A percentile compares a stretch with the other conserved stretches of the same genome.
Evolutionary conservation across 2,329 filamentous ascomycete genomes (phyloP).

Genomic region (Xylaria sp.): DNA sequence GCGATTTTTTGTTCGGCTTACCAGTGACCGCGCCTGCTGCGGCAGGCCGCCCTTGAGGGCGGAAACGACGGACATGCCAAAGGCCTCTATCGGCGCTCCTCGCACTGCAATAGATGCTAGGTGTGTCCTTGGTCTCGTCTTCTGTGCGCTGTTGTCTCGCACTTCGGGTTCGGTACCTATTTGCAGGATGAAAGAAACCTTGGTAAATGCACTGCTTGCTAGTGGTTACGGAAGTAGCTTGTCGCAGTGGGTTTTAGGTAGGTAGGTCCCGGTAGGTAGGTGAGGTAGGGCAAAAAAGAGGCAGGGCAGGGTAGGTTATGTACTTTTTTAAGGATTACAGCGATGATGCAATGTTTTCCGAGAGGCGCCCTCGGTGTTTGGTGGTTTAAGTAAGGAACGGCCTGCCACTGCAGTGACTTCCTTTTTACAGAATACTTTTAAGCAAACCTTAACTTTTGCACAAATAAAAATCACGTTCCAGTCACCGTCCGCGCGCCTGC

Average conservation of each 20-base stretch:
- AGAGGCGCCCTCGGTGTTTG: slow-evolving; percentile 21
- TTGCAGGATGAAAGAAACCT: too few relatives aligned
- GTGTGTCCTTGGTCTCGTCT: neutral
- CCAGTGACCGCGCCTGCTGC: slow-evolving; percentile 53
- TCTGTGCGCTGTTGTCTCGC: neutral
- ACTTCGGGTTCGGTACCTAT: too few relatives aligned
- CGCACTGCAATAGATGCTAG: too few relatives aligned
- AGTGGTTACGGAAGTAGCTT: neutral
- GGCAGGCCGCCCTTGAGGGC: slow-evolving; percentile 50
- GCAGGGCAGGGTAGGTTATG: neutral
- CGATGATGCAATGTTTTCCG: slow-evolving; percentile 17
- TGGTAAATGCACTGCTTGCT: too few relatives aligned
- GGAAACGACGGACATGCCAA: slow-evolving; percentile 31
- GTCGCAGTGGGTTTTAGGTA: neutral
- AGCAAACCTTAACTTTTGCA: too few relatives aligned
- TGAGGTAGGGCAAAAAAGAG: too few relatives aligned
- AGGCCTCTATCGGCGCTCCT: neutral
- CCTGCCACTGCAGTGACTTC: too few relatives aligned
- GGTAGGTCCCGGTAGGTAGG: too few relatives aligned
- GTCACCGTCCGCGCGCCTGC: too few relatives aligned
- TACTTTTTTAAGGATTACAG: neutral
- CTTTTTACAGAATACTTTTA: too few relatives aligned
- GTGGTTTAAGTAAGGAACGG: neutral
- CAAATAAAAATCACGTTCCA: too few relatives aligned
- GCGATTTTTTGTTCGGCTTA: slow-evolving; percentile 31